These are phyloP conservation scores for Solanum verrucosum DNA, from an alignment of 257 asterid species.

Conservation along the genomic window DNA sequence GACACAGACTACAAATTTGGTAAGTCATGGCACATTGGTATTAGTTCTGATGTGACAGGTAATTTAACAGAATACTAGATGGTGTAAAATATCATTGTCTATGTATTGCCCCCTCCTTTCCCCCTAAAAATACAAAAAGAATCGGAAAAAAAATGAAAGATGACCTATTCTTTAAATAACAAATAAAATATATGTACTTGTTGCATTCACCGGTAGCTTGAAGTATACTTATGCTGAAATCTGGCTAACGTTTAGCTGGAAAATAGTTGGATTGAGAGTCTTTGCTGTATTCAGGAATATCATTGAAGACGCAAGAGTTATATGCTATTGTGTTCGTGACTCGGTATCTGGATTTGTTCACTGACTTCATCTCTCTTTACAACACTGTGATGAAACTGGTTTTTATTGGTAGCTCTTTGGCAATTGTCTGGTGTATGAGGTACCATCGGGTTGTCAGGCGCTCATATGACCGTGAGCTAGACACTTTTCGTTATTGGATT, in stretches of 20 bases:
- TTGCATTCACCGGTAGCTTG: background rate
- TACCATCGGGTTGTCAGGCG: slow-evolving; percentile 60
- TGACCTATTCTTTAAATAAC: background rate
- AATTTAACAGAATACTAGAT: background rate
- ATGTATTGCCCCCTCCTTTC: background rate
- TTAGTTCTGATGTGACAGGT: background rate
- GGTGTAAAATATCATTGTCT: background rate
- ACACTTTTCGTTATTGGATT: slow-evolving; percentile 70
- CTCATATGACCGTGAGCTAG: slow-evolving; percentile 78
- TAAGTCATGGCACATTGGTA: background rate
- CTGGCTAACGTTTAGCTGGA: background rate
- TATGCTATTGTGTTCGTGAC: slow-evolving; percentile 78
- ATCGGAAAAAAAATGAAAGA: background rate
- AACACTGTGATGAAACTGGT: slow-evolving; percentile 83
- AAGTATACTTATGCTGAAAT: background rate
- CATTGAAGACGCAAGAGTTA: slow-evolving; percentile 90
- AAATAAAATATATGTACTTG: background rate
- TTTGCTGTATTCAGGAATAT: slow-evolving; percentile 51
- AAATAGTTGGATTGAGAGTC: background rate
- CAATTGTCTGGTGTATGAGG: slow-evolving; percentile 88
- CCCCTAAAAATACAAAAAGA: background rate
- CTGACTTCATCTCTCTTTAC: slow-evolving; percentile 73
- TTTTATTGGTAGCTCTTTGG: slow-evolving; percentile 78
- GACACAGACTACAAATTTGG: background rate
- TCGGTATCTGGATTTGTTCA: slow-evolving; percentile 81